A percentile compares a stretch with the other conserved stretches of the same genome.
Conservation (phyloP, 805 yeast genomes). For the Komagataella mondaviorum region DNA sequence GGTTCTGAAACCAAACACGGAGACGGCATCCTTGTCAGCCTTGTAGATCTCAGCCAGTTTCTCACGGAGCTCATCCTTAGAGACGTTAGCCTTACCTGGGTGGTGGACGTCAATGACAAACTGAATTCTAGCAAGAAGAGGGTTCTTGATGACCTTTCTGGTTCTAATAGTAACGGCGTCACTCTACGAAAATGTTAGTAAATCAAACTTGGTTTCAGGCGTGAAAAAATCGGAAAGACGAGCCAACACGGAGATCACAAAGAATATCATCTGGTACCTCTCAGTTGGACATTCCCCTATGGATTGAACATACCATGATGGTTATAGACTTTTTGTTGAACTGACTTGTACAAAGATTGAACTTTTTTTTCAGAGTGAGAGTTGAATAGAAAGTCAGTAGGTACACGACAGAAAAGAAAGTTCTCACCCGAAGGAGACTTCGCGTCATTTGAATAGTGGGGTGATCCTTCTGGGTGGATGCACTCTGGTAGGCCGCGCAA, state of each 20-base stretch:
- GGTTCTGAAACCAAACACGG: slow-evolving; percentile 99
- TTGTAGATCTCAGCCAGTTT: slow-evolving; percentile 46
- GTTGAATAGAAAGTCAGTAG: not conserved
- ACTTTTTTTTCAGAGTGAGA: not conserved
- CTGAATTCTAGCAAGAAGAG: slow-evolving; percentile 98
- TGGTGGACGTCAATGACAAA: slow-evolving; percentile 98
- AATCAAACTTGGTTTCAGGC: not conserved
- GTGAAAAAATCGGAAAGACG: not conserved
- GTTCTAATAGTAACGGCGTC: slow-evolving; percentile 99
- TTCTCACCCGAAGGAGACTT: not conserved
- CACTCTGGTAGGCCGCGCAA: not conserved
- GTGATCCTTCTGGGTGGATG: not conserved
- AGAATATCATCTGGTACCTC: not conserved
- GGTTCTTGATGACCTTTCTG: slow-evolving; percentile 98
- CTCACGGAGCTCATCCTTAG: slow-evolving; percentile 97
- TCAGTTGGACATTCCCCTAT: not conserved
- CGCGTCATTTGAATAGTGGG: not conserved
- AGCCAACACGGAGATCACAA: not conserved
- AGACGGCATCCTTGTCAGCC: slow-evolving; percentile 57
- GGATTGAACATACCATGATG: not conserved
- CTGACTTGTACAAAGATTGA: not conserved
- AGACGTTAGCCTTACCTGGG: slow-evolving; percentile 98
- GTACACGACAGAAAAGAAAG: not conserved
- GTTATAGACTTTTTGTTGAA: not conserved
- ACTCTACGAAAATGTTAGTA: slow-evolving; percentile 38